Evolutionary conservation across 805 yeast species (phyloP).

Genomic region (Komagataella mondaviorum): DNA sequence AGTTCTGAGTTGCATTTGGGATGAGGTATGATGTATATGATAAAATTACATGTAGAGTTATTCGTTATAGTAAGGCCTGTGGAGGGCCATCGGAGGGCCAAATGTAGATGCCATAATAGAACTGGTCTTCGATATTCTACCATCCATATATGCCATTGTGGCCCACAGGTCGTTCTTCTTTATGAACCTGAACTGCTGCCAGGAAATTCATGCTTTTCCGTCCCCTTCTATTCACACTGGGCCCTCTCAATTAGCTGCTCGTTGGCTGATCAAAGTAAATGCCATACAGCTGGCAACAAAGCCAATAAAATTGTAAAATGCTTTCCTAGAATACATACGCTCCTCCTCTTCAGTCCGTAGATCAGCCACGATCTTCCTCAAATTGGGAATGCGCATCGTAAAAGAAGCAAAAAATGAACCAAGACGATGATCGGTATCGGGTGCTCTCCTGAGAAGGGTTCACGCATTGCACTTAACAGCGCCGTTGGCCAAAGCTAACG

Average conservation of each 20-base stretch:
- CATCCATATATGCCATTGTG: too few relatives aligned
- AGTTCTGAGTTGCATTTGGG: background rate
- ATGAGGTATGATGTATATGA: background rate
- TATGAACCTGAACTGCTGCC: too few relatives aligned
- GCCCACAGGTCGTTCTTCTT: too few relatives aligned
- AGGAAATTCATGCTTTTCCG: too few relatives aligned
- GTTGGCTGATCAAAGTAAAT: constrained; percentile 69
- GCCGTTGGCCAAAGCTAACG: constrained; percentile 1
- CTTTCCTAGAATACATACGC: constrained; percentile 58
- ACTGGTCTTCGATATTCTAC: too few relatives aligned
- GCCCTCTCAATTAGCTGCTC: background rate
- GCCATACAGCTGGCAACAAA: constrained; percentile 70
- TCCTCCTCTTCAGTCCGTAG: constrained; percentile 84
- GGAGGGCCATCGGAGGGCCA: background rate
- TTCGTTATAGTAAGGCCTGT: background rate
- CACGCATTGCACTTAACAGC: constrained; percentile 27
- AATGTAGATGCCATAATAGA: background rate
- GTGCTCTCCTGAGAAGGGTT: constrained; percentile 17
- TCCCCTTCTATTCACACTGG: too few relatives aligned
- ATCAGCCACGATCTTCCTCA: constrained; percentile 67
- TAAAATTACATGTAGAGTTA: background rate
- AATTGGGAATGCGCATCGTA: constrained; percentile 53
- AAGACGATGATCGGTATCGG: constrained; percentile 25
- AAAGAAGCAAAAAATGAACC: constrained; percentile 7
- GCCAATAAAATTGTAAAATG: constrained; percentile 70